phyloP scores from a whole-genome alignment of 345 rosid species.

The Sapria himalayana region DNA sequence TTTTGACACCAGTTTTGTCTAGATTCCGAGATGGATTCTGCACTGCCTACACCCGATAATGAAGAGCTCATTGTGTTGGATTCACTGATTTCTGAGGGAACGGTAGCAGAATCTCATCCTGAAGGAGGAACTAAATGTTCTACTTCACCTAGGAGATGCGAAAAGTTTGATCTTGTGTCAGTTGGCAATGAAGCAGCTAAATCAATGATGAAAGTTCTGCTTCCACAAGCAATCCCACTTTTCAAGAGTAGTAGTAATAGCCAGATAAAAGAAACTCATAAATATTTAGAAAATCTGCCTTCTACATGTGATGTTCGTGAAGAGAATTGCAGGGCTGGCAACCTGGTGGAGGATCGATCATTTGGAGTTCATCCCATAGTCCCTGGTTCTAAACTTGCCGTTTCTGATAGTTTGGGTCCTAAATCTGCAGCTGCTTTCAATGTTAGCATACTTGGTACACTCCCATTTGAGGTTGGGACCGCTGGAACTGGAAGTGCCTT shows the following conservation, averaged over 20 bases:
- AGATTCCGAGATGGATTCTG: conserved; percentile 20
- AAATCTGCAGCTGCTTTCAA: conserved; percentile 20
- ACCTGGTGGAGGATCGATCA: conserved; percentile 10
- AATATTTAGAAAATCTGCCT: conserved; percentile 10
- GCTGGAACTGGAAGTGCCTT: conserved; percentile 8
- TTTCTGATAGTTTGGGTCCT: no score
- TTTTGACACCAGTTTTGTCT: conserved; percentile 10
- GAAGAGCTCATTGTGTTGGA: conserved; percentile 16
- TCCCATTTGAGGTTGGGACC: conserved; percentile 7
- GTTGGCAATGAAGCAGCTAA: conserved; percentile 35
- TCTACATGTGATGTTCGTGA: conserved; percentile 8
- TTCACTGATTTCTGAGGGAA: conserved; percentile 14
- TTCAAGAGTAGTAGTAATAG: conserved; percentile 35
- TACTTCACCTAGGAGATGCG: conserved; percentile 21
- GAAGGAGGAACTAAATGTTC: conserved; percentile 22
- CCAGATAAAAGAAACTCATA: conserved; percentile 16
- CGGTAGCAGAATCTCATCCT: conserved; percentile 18
- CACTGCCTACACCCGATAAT: conserved; percentile 9
- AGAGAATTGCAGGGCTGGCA: conserved; percentile 12
- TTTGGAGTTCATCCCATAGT: conserved; percentile 2
- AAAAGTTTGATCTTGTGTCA: conserved; percentile 27
- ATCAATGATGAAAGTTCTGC: conserved; percentile 67
- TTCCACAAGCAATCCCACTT: conserved; percentile 84
- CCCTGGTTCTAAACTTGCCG: no score
- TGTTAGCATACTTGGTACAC: no score